These are phyloP conservation scores for Penicillium sp. DNA, from an alignment of 2,329 filamentous ascomycete genomes.

Conservation along the genomic window DNA sequence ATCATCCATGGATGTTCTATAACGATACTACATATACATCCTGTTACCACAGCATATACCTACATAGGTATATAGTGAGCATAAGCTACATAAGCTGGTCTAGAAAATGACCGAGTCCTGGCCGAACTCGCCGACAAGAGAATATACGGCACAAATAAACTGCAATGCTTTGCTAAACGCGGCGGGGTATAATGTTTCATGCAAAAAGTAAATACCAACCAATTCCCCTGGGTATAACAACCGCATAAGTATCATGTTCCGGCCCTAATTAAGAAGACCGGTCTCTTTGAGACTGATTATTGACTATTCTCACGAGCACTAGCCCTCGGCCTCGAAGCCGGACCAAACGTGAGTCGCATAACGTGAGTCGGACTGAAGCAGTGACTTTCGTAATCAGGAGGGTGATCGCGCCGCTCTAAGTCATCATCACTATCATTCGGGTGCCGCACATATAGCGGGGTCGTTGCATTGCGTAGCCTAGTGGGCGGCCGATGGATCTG, in stretches of 20 bases:
- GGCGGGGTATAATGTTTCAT: neutral
- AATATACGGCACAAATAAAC: neutral
- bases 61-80: no score
- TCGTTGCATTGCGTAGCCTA: neutral
- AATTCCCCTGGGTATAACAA: no score
- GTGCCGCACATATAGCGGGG: neutral
- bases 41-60: no score
- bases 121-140: neutral
- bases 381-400: constrained; percentile 31
- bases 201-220: neutral
- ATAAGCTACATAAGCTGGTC: neutral
- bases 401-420: constrained; percentile 3
- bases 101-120: neutral
- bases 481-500: neutral
- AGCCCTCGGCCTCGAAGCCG: constrained; percentile 24
- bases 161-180: neutral
- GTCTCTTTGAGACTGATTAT: neutral
- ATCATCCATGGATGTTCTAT: no score
- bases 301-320: constrained; percentile 10
- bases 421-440: neutral
- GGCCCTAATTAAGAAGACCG: neutral
- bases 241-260: neutral
- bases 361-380: constrained; percentile 11
- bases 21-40: no score
- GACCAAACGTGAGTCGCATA: constrained; percentile 7